Evolutionary conservation across 495 filamentous ascomycete genomes (phyloP).

Genomic region (Penicillium pulvis): DNA sequence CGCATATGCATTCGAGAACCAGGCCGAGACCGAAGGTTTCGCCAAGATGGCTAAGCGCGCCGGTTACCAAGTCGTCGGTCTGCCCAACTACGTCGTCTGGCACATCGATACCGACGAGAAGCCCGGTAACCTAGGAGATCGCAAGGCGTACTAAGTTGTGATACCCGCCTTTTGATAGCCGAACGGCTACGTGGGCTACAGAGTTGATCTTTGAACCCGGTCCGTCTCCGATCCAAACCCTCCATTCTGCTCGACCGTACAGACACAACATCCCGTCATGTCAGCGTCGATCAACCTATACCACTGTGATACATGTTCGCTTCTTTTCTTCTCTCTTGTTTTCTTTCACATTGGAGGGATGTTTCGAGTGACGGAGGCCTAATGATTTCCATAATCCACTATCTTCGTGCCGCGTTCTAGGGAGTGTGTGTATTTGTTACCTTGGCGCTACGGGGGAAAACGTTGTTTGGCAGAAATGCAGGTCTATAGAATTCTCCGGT

Average conservation of each 20-base stretch:
- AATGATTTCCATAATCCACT: conserved; percentile 47
- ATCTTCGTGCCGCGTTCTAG: conserved; percentile 40
- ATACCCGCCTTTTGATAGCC: conserved; percentile 12
- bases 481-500: conserved; percentile 41
- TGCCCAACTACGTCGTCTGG: conserved; percentile 99
- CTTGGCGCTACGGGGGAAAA: conserved; percentile 46
- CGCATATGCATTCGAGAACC: conserved; percentile 95
- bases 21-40: conserved; percentile 98
- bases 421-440: conserved; percentile 41
- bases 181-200: conserved; percentile 13
- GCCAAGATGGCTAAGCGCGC: conserved; percentile 98
- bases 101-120: conserved; percentile 99
- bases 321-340: conserved; percentile 18
- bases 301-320: conserved; percentile 19
- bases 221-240: conserved; percentile 17
- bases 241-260: conserved; percentile 17
- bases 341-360: conserved; percentile 26
- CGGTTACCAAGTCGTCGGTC: conserved; percentile 86
- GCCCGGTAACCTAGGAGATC: conserved; percentile 67
- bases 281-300: conserved; percentile 15
- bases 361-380: conserved; percentile 33
- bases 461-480: conserved; percentile 39
- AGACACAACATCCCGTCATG: conserved; percentile 8
- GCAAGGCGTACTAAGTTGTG: conserved; percentile 45
- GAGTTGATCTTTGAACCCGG: conserved; percentile 30